Base-by-base conservation (phyloP, 306 rosid species). In the Urtica urens region DNA sequence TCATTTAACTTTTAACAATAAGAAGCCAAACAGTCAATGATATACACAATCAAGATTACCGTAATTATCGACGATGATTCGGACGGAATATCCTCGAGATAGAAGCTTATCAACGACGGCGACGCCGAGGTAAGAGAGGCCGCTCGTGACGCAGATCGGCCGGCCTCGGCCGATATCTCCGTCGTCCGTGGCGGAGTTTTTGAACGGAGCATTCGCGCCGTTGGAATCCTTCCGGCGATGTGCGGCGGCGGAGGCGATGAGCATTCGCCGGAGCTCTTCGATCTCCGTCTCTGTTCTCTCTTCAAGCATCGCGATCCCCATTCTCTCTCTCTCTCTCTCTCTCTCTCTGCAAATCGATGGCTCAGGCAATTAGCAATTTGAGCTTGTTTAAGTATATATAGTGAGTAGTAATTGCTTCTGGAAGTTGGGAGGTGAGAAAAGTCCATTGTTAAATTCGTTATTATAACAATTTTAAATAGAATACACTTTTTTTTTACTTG, bases 81-180 rank as follows among this genome's bases (percentile, higher is more conserved):
- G 68, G 17, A 90, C 83, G 55, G 93, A 81, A 69, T 71, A 90
- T 47, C 99, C 95, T 26, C 64, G 70, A 15, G 49, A 53, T 72
- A 90, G 51, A 29, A 90, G 99, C 3, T 53, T 68, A 49, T 73
- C 73, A 20, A 82, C 75, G 46, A 90, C 19, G 55, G 95, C 94
- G 23, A 84, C 58, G 10, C 95, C 95, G 16, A 85, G 54, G 55
- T 72, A 76, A 2, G 99, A 85, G 55, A 66, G 85, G 40, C 95
- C 99, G 47, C 92, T 77, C 0, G 99, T 90, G 20, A 90, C 94
- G 46, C 95, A 85, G 2, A 90, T 70, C 20, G 78, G 48, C 23
- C 41, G 60, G 7, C 51, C 82, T 34, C 29, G 63, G 9, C 49
- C 59, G 0, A 65, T 75, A 8, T 49, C 65, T 14, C 33, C 65